Percentiles rank a stretch among this genome's conserved stretches.
phyloP scores from a whole-genome alignment of 208 protist genomes.

The Herpetomonas tarakana region DNA sequence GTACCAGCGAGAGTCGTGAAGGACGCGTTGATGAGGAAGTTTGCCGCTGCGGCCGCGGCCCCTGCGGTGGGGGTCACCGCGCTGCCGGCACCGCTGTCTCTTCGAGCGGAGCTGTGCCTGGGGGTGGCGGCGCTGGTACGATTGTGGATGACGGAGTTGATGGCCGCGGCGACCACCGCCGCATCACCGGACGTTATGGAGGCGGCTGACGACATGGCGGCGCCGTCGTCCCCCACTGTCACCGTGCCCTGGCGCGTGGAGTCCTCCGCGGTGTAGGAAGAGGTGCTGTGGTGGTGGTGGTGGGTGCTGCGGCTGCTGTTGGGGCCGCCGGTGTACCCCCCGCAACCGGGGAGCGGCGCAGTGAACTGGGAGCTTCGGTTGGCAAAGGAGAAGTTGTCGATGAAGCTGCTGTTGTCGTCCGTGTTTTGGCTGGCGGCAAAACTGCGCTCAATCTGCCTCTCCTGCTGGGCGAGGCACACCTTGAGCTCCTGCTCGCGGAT shows the following conservation, averaged over 20 bases:
- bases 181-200: no score
- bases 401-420: neutral
- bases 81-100: no score
- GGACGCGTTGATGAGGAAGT: slow-evolving; percentile 19
- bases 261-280: no score
- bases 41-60: slow-evolving; percentile 5
- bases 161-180: neutral
- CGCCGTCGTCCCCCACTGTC: no score
- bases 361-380: neutral
- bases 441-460: slow-evolving; percentile 2
- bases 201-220: no score
- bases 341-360: no score
- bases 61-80: neutral
- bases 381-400: neutral
- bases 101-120: no score
- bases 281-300: no score
- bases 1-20: slow-evolving; percentile 16
- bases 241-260: no score
- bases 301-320: no score
- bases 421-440: neutral
- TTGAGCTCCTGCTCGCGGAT: slow-evolving; percentile 9
- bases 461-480: neutral
- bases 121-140: neutral
- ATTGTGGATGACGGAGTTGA: neutral
- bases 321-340: no score